Evolutionary conservation across 2,329 filamentous ascomycete genomes (phyloP).

Genomic region (Penicillium sp.): DNA sequence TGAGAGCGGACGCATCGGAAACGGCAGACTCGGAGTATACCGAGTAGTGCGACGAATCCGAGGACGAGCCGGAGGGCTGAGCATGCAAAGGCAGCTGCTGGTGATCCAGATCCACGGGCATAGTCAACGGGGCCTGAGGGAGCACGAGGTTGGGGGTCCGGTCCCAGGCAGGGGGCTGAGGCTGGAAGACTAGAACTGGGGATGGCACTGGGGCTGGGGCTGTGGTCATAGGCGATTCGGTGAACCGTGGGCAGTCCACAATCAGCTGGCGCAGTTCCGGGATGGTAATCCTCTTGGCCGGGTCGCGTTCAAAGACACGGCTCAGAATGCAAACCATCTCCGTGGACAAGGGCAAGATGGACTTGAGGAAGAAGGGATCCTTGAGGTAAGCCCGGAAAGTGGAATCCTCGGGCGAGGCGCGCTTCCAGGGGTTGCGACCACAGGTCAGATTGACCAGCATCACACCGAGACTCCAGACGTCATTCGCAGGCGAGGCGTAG

Average conservation of each 20-base stretch:
- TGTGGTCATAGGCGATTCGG: conserved; percentile 43
- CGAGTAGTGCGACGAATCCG: conserved; percentile 39
- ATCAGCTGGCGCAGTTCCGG: conserved; percentile 77
- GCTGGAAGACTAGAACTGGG: conserved; percentile 38
- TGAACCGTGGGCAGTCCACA: conserved; percentile 74
- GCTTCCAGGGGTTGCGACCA: conserved; percentile 98
- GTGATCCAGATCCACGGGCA: conserved; percentile 31
- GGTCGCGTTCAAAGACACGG: conserved; percentile 84
- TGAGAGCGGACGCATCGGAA: conserved; percentile 43
- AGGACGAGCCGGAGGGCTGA: conserved; percentile 41
- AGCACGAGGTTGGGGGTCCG: conserved; percentile 31
- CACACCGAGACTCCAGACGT: conserved; percentile 97
- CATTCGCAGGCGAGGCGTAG: conserved; percentile 92
- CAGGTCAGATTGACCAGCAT: conserved; percentile 97
- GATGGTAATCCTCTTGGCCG: conserved; percentile 78
- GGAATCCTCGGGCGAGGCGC: conserved; percentile 87
- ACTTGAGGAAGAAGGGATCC: conserved; percentile 83
- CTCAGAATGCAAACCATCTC: conserved; percentile 87
- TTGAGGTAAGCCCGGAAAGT: conserved; percentile 90
- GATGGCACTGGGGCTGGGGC: not conserved
- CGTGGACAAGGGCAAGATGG: conserved; percentile 86
- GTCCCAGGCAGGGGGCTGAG: conserved; percentile 22
- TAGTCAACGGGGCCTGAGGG: conserved; percentile 36
- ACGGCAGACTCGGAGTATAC: conserved; percentile 43
- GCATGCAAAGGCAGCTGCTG: conserved; percentile 29